Evolutionary conservation across 805 yeast genomes (phyloP), one percentile per base, ranked within the genome.

Genomic region (Lachancea mirantina): DNA sequence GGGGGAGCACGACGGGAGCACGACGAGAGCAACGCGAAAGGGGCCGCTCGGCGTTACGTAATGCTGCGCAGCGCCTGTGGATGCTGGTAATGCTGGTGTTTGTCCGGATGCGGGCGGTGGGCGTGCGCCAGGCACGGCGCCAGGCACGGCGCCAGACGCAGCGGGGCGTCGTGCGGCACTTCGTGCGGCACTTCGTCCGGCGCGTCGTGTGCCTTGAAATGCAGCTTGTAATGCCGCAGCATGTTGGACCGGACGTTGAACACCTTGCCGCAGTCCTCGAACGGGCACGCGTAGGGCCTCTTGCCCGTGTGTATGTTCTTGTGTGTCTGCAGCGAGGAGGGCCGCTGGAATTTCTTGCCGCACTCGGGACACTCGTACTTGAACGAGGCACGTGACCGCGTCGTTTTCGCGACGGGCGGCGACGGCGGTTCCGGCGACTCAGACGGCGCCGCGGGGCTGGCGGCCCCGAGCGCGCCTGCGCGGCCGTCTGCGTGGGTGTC

Each of bases 291-390:
- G 50, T 74, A 87, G n/a, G 96, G 96, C 51, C 81, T 81, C 47
- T 84, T 89, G 15, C 95, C 95, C 1, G 95, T 84, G 49, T 84
- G 95, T 19, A 84, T 68, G 41, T 94, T 66, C 50, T 73, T 61
- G 60, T 85, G 95, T 0, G 95, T 84, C 28, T 87, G 61, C 41
- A 85, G 62, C 49, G 85, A 84, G 10, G 95, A 94, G 25, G 95
- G 88, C 52, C 87, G 92, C 0, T 92, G 78, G 48, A 85, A 85
- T 34, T 74, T 57, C 52, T 84, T 84, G 14, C 74, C 78, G 59
- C 95, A 85, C 44, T 64, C 74, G n/a, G 67, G 63, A 50, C 95
- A 85, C 44, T 68, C 74, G 40, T 65, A 44, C 30, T 27, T 27
- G 23, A 25, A 22, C 30, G 19, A 30, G 30, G 8, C 28, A n/a